Conservation (phyloP, 257 asterid species). For the Petunia secreta region DNA sequence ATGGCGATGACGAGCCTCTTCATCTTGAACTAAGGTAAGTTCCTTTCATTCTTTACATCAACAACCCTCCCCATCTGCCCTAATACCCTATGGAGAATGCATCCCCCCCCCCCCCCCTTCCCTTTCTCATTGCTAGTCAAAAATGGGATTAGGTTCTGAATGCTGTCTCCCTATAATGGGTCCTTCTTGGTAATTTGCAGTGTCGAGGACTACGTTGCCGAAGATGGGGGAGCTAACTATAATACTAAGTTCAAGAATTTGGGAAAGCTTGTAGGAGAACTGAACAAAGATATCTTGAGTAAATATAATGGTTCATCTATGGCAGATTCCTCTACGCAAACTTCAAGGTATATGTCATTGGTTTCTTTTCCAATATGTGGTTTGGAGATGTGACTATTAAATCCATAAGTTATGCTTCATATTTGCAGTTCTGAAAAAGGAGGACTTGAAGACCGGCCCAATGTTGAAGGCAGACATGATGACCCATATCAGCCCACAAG, state of each 20-base stretch:
- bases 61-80: not conserved
- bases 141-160: not conserved
- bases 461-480: slow-evolving; percentile 20
- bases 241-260: slow-evolving; percentile 65
- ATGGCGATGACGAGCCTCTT: slow-evolving; percentile 57
- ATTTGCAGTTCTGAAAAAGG: slow-evolving; percentile 21
- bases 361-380: not conserved
- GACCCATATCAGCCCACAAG: slow-evolving; percentile 17
- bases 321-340: slow-evolving; percentile 35
- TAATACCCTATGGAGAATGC: not conserved
- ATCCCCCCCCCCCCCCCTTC: not conserved
- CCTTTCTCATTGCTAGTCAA: not conserved
- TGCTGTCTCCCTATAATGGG: slow-evolving; percentile 2
- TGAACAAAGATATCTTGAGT: slow-evolving; percentile 46
- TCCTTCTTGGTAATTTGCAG: slow-evolving; percentile 36
- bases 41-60: not conserved
- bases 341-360: slow-evolving; percentile 43
- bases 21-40: slow-evolving; percentile 69
- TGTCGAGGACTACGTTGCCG: slow-evolving; percentile 52
- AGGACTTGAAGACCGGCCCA: not conserved
- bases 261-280: slow-evolving; percentile 56
- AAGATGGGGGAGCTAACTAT: slow-evolving; percentile 50
- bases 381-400: slow-evolving; percentile 16
- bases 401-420: not conserved
- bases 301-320: slow-evolving; percentile 46